phyloP scores from a whole-genome alignment of 2,329 filamentous ascomycete species.

The Microsporum audouinii region DNA sequence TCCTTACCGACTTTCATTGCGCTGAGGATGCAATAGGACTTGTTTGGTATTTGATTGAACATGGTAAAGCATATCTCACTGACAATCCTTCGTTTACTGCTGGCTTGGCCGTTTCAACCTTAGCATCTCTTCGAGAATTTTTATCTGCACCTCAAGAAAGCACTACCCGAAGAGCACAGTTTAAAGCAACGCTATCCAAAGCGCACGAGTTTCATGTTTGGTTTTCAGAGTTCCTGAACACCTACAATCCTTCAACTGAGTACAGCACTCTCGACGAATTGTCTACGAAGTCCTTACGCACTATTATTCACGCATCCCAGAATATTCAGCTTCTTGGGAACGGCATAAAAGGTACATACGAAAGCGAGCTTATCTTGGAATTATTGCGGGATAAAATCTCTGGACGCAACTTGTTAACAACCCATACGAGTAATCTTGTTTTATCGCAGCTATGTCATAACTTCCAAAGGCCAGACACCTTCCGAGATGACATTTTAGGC shows the following conservation, averaged over 20 bases:
- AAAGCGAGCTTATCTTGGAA: constrained; percentile 67
- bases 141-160: constrained; percentile 62
- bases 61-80: constrained; percentile 54
- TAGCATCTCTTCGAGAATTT: constrained; percentile 68
- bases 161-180: constrained; percentile 75
- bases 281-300: constrained; percentile 49
- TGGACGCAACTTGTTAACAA: constrained; percentile 56
- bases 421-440: constrained; percentile 44
- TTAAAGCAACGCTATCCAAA: constrained; percentile 63
- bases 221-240: constrained; percentile 58
- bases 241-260: constrained; percentile 36
- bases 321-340: constrained; percentile 58
- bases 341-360: constrained; percentile 56
- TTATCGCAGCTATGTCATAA: constrained; percentile 53
- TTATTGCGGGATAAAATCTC: constrained; percentile 63
- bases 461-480: constrained; percentile 52
- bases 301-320: constrained; percentile 58
- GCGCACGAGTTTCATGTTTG: constrained; percentile 66
- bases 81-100: constrained; percentile 63
- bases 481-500: constrained; percentile 55
- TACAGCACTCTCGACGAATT: constrained; percentile 44
- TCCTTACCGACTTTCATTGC: constrained; percentile 72
- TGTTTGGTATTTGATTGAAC: constrained; percentile 66
- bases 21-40: constrained; percentile 83
- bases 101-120: constrained; percentile 65